Base-by-base conservation (phyloP, 2,329 filamentous ascomycete species). In the Epichloe sp. region DNA sequence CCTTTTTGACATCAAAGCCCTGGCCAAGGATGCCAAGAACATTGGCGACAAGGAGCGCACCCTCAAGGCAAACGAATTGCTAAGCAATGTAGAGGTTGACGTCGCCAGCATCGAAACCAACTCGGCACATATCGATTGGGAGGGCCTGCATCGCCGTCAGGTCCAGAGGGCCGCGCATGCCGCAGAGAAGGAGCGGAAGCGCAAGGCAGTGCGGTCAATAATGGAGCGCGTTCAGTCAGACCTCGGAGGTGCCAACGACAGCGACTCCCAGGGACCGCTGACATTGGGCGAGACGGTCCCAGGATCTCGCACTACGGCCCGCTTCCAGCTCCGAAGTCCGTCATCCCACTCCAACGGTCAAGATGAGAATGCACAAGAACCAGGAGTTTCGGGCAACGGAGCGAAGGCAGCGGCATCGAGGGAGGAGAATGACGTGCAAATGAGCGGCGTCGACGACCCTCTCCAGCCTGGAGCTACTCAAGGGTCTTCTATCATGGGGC, bases 11-110 rank as follows among this genome's bases (percentile, higher is more conserved):
- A 87, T 97, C 60, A 87, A 85, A 63, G 80, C 83, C 37, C 72
- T 98, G 5, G 84, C 85, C 21, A 91, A 88, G 64, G 93, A 98
- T 68, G 83, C 90, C 11, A 86, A 83, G 63, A 83, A 82, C 11
- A 78, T 83, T 52, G 87, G 85, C n/a, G 91, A 97, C 60, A 82
- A 83, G 59, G 86, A 95, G 55, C 78, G 88, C 41, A 81, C 84
- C 2, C 71, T 96, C 49, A 93, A 90, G 65, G 90, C 88, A 1
- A 95, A 94, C 53, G 93, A 98, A 68, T 81, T 98, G 59, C 73
- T 90, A 37, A 82, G 88, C 21, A 97, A 97, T 62, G 91, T 96
- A 2, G 89, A 96, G 63, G 91, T 97, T 36, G 91, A 97, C 67
- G 85, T 97, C 55, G 81, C 82, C 43, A 80, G 79, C 45, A 82